These are phyloP conservation scores for Golubevia sp. DNA, from an alignment of 1,284 basidiomycete genomes.

Conservation along the genomic window DNA sequence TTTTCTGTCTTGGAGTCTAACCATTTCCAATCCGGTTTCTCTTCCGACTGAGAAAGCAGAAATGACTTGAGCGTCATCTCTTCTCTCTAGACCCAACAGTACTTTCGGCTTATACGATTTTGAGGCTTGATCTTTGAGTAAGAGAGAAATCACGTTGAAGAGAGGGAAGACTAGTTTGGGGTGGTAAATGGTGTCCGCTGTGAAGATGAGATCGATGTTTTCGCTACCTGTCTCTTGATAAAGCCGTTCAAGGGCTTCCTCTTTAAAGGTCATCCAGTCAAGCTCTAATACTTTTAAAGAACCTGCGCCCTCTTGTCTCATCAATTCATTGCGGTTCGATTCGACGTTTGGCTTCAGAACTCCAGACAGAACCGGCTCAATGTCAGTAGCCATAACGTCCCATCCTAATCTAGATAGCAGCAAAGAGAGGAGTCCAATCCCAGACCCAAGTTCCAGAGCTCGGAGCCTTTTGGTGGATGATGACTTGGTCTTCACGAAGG, in stretches of 20 bases:
- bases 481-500: no score
- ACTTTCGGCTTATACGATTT: conserved; percentile 69
- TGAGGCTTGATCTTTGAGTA: conserved; percentile 75
- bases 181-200: conserved; percentile 82
- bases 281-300: conserved; percentile 68
- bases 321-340: conserved; percentile 62
- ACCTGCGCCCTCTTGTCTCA: conserved; percentile 19
- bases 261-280: conserved; percentile 64
- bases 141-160: conserved; percentile 74
- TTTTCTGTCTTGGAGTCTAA: conserved; percentile 70
- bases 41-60: conserved; percentile 24
- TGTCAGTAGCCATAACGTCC: conserved; percentile 79
- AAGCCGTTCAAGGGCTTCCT: conserved; percentile 15
- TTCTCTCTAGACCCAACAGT: conserved; percentile 59
- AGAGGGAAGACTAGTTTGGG: conserved; percentile 72
- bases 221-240: conserved; percentile 53
- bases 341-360: conserved; percentile 74
- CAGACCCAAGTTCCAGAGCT: conserved; percentile 25
- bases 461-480: neutral
- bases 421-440: conserved; percentile 63
- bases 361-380: conserved; percentile 70
- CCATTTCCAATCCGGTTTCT: conserved; percentile 68
- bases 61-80: conserved; percentile 17
- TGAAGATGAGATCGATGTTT: conserved; percentile 75
- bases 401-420: conserved; percentile 74